phyloP scores from a whole-genome alignment of 1,284 basidiomycete species.

The Leccinum pallidistipes region DNA sequence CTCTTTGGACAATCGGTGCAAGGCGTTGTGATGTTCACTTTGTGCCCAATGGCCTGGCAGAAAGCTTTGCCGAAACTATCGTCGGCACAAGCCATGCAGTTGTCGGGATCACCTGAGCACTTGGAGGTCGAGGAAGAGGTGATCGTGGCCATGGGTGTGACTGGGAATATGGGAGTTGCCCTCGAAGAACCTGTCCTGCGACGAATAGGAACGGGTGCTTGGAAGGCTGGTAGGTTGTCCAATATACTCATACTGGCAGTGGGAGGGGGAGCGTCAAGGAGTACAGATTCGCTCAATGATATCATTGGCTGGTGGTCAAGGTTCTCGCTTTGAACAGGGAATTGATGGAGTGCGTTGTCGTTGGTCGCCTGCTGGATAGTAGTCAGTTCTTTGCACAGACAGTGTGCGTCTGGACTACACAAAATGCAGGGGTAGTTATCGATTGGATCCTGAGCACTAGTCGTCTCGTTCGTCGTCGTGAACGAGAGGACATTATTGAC shows the following conservation, averaged over 20 bases:
- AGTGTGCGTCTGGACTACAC: constrained; percentile 68
- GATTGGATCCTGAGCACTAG: constrained; percentile 25
- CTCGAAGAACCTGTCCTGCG: constrained; percentile 44
- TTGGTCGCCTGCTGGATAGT: constrained; percentile 44
- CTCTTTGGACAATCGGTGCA: constrained; percentile 56
- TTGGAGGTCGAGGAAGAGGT: constrained; percentile 18
- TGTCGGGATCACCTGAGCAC: constrained; percentile 61
- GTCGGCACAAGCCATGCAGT: constrained; percentile 77
- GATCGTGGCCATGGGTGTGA: constrained; percentile 35
- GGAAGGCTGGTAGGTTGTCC: constrained; percentile 74
- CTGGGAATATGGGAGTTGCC: constrained; percentile 53
- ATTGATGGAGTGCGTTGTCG: constrained; percentile 11
- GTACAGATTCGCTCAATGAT: constrained; percentile 24
- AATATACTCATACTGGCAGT: constrained; percentile 51
- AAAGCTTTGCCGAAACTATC: constrained; percentile 86
- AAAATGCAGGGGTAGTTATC: constrained; percentile 56
- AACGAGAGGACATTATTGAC: constrained; percentile 38
- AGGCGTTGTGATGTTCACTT: constrained; percentile 46
- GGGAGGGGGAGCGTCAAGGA: constrained; percentile 15
- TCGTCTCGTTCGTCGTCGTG: constrained; percentile 19
- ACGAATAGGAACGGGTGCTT: constrained; percentile 74
- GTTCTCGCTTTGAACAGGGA: constrained; percentile 16
- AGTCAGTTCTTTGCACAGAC: constrained; percentile 70
- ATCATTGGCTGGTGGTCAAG: constrained; percentile 26
- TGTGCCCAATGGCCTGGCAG: constrained; percentile 71